Evolutionary conservation across 2,329 filamentous ascomycete species (phyloP), one percentile per base, ranked within the genome.

Genomic region (Penicillium sp.): DNA sequence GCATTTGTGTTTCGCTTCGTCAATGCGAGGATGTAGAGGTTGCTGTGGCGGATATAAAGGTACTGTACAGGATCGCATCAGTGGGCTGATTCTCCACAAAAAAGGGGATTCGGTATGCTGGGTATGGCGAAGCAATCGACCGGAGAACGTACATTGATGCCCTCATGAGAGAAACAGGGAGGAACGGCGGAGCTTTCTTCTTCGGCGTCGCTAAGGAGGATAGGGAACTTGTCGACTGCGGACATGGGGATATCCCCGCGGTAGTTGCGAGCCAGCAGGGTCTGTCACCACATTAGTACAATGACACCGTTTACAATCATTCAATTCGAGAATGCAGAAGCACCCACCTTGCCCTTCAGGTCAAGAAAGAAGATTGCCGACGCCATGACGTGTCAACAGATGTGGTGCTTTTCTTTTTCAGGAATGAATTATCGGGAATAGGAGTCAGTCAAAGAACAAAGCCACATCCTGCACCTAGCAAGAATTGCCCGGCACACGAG

Each of bases 1-100:
- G 93, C 93, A 77, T 98, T 98, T 61, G 89, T 95, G 74, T 98
- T 98, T 69, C 91, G 87, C 79, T 98, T 98, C 47, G 93, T 98
- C 50, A 98, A 78, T 53, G 93, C 93, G 62, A 98, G 87, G 57
- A 98, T 86, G 74, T 96, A 98, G 60, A 98, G 86, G 74, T 98
- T 98, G 75, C 95, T 97, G 74, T 98, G 93, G 65, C 91, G 85
- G 72, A 98, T 98, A 74, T 98, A 98, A 66, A 98, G 87, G 72
- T 97, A 98, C 87, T 94, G 52, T 29, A 49, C 36, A 32, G 14
- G 26, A n/a, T 26, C 29, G 23, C 43, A 44, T 58, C 38, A 54
- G 57, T 46, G 40, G 39, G 35, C 36, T 36, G 44, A n/a, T n/a
- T 8, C 32, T 38, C 38, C 54, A 50, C 40, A 50, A 43, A 57